Conservation (phyloP, 2,329 filamentous ascomycete genomes). For the Xylaria hypoxylon region DNA sequence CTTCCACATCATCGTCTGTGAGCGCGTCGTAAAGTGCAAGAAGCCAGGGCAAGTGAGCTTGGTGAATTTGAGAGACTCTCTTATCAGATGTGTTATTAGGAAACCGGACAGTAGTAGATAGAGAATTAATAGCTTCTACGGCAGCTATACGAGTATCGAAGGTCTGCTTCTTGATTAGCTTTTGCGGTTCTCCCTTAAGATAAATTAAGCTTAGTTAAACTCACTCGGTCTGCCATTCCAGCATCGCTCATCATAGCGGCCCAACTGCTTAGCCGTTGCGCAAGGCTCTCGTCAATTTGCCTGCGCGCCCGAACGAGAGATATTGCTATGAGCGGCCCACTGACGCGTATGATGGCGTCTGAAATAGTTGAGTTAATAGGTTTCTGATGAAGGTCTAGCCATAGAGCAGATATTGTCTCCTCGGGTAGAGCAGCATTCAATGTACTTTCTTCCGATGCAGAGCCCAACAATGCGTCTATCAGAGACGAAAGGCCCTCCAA, state of each 20-base stretch:
- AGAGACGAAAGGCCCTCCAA: conserved; percentile 61
- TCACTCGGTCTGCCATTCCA: conserved; percentile 61
- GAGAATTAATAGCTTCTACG: conserved; percentile 64
- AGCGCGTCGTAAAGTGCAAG: conserved; percentile 79
- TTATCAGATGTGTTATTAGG: background rate
- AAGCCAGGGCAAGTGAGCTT: conserved; percentile 65
- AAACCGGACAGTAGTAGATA: conserved; percentile 54
- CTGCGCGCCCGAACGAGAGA: conserved; percentile 39
- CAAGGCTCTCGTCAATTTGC: conserved; percentile 32
- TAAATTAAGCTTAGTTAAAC: conserved; percentile 34
- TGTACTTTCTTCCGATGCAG: conserved; percentile 29
- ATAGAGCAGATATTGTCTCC: conserved; percentile 55
- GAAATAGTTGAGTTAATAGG: conserved; percentile 61
- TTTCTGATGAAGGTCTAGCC: conserved; percentile 54
- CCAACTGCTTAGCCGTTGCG: conserved; percentile 55
- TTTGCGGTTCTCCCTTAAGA: background rate
- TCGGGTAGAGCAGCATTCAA: conserved; percentile 50
- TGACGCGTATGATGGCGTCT: conserved; percentile 62
- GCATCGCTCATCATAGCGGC: conserved; percentile 63
- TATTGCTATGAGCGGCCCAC: conserved; percentile 59
- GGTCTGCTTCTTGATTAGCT: conserved; percentile 56
- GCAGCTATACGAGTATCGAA: conserved; percentile 75
- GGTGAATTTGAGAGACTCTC: conserved; percentile 33
- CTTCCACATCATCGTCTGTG: conserved; percentile 92
- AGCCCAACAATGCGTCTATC: conserved; percentile 56